Conservation (phyloP, 495 filamentous ascomycete species). For the Aspergillus steynii region DNA sequence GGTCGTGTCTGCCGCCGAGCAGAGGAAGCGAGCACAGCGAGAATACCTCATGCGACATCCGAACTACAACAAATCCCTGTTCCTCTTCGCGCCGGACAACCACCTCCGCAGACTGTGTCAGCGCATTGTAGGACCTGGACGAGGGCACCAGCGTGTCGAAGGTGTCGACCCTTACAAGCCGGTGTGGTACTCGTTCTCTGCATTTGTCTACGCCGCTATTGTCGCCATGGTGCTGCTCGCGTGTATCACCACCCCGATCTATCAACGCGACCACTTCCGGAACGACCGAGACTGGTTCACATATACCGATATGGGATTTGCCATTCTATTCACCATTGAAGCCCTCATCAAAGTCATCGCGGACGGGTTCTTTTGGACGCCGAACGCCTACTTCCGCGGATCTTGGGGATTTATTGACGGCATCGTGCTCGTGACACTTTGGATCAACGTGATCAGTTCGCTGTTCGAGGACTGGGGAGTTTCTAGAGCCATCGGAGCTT, state of each 20-base stretch:
- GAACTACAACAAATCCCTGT: slow-evolving; percentile 89
- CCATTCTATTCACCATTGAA: slow-evolving; percentile 82
- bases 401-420: slow-evolving; percentile 98
- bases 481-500: slow-evolving; percentile 88
- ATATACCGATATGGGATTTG: slow-evolving; percentile 88
- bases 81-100: slow-evolving; percentile 77
- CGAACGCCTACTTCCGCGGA: slow-evolving; percentile 94
- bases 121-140: slow-evolving; percentile 86
- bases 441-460: slow-evolving; percentile 89
- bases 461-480: slow-evolving; percentile 75
- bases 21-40: slow-evolving; percentile 81
- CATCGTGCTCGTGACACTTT: slow-evolving; percentile 87
- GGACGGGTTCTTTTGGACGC: slow-evolving; percentile 95
- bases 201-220: slow-evolving; percentile 90
- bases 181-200: slow-evolving; percentile 90
- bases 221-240: slow-evolving; percentile 96
- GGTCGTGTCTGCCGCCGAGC: slow-evolving; percentile 78
- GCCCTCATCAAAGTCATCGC: slow-evolving; percentile 92
- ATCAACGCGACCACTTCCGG: slow-evolving; percentile 82
- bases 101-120: slow-evolving; percentile 82
- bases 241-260: slow-evolving; percentile 91
- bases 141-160: slow-evolving; percentile 80
- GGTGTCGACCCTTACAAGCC: slow-evolving; percentile 83
- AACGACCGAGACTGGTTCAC: slow-evolving; percentile 88
- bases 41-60: slow-evolving; percentile 87